A percentile compares a stretch with the other conserved stretches of the same genome.
Conservation (phyloP, 805 yeast species). For the Torulaspora franciscae region DNA sequence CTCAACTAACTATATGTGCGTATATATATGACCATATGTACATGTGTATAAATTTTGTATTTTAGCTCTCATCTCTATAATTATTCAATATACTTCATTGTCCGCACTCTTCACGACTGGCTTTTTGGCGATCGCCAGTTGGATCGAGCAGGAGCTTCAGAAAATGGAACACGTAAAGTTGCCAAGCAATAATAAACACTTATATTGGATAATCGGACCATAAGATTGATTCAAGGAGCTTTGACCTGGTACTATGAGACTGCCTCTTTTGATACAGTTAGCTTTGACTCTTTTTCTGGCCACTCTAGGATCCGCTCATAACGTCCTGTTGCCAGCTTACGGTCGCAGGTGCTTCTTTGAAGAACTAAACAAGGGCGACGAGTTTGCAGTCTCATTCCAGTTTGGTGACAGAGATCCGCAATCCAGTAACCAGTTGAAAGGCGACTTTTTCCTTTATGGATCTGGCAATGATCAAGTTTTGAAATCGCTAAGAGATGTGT, state of each 20-base stretch:
- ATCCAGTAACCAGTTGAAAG: slow-evolving; percentile 57
- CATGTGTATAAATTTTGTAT: slow-evolving; percentile 15
- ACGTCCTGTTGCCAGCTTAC: slow-evolving; percentile 73
- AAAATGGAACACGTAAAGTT: slow-evolving; percentile 13
- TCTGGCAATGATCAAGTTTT: slow-evolving; percentile 43
- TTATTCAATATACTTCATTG: slow-evolving; percentile 3
- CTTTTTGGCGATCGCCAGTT: not conserved
- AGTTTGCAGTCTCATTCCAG: slow-evolving; percentile 83
- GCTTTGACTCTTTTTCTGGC: slow-evolving; percentile 10
- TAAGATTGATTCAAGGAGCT: not conserved
- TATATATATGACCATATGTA: slow-evolving; percentile 11
- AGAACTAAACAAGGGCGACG: slow-evolving; percentile 74
- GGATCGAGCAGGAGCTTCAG: not conserved
- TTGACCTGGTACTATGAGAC: slow-evolving; percentile 3
- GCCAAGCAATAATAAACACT: slow-evolving; percentile 1
- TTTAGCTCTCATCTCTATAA: slow-evolving; percentile 16
- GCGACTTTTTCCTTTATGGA: slow-evolving; percentile 59
- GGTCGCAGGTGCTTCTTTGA: slow-evolving; percentile 90
- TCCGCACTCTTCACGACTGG: slow-evolving; percentile 3
- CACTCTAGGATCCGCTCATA: slow-evolving; percentile 51
- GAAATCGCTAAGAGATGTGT: slow-evolving; percentile 47
- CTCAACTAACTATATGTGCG: slow-evolving; percentile 7
- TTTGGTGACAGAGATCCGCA: slow-evolving; percentile 84
- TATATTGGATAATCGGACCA: not conserved
- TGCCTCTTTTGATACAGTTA: slow-evolving; percentile 7